Conservation (phyloP, 2,329 filamentous ascomycete genomes). For the Botrytis tulipae region DNA sequence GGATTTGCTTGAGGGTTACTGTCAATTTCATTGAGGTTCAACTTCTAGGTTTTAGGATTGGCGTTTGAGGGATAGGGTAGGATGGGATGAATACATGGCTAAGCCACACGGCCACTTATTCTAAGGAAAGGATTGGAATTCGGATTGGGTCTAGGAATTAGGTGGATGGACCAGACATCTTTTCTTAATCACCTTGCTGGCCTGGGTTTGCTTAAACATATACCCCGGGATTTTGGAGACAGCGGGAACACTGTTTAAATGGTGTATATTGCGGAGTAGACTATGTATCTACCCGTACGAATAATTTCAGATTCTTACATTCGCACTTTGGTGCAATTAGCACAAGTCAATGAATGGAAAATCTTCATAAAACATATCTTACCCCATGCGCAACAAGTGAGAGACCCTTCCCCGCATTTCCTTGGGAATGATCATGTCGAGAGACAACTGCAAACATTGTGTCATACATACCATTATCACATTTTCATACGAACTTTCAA, state of each 20-base stretch:
- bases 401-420: too few relatives aligned
- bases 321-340: background rate
- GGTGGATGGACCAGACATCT: background rate
- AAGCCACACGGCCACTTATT: background rate
- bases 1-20: background rate
- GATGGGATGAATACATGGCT: background rate
- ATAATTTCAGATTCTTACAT: background rate
- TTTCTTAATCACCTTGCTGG: slow-evolving; percentile 3
- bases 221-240: slow-evolving; percentile 4
- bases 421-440: background rate
- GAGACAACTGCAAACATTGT: background rate
- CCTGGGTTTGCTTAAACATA: slow-evolving; percentile 1
- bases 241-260: background rate
- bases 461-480: background rate
- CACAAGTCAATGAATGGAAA: background rate
- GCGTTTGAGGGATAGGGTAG: background rate
- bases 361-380: background rate
- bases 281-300: background rate
- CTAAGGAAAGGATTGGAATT: background rate
- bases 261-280: background rate
- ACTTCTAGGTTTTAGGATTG: slow-evolving; percentile 4
- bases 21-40: background rate
- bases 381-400: background rate
- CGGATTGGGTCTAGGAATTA: background rate
- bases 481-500: background rate